phyloP scores from a whole-genome alignment of 805 yeast genomes.

The Grigorovia yakushimaensis region DNA sequence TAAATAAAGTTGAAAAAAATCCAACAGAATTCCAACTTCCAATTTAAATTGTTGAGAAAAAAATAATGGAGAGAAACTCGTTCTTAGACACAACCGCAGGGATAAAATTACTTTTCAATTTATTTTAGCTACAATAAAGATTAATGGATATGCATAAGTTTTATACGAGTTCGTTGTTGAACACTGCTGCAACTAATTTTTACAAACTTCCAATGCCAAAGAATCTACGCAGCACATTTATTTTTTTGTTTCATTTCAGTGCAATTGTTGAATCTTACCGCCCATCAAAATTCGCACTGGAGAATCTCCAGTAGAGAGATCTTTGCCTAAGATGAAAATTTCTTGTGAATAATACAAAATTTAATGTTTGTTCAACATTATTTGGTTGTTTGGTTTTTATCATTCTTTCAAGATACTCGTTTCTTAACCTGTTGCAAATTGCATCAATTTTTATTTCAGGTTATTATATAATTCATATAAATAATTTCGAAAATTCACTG shows the following conservation, averaged over 20 bases:
- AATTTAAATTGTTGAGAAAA: not conserved
- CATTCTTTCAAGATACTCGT: not conserved
- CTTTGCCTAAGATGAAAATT: not conserved
- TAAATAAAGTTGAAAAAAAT: no score
- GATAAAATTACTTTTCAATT: no score
- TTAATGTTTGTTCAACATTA: not conserved
- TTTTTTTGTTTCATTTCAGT: not conserved
- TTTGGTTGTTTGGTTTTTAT: not conserved
- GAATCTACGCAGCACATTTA: not conserved
- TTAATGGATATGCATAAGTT: not conserved
- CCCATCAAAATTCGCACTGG: not conserved
- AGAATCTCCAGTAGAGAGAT: not conserved
- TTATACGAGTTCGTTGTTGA: not conserved
- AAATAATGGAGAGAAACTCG: not conserved
- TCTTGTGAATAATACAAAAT: not conserved
- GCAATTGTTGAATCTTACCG: not conserved
- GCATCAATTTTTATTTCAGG: not conserved
- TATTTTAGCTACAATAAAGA: not conserved
- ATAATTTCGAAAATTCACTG: not conserved
- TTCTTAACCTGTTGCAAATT: not conserved
- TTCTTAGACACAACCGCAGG: not conserved
- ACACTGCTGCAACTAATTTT: not conserved
- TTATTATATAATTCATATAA: not conserved
- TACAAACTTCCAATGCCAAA: not conserved
- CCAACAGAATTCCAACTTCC: not conserved